Conservation (phyloP, 2,329 filamentous ascomycete genomes). For the Phaeoacremonium minimum region DNA sequence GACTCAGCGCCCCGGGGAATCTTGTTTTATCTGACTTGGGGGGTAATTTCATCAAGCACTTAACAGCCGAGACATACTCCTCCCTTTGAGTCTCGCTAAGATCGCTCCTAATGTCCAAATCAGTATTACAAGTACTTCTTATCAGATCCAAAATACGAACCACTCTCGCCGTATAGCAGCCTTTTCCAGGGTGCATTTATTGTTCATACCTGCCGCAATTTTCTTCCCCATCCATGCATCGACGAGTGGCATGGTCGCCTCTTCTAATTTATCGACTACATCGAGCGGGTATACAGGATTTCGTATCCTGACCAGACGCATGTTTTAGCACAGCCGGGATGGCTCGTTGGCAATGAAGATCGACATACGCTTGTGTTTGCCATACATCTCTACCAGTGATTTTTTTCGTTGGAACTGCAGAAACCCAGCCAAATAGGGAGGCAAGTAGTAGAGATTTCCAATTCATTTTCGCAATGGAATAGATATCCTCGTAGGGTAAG, state of each 20-base stretch:
- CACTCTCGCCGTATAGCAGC: conserved; percentile 19
- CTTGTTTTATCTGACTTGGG: conserved; percentile 12
- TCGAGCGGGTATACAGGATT: conserved; percentile 20
- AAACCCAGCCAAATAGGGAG: background rate
- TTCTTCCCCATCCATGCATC: conserved; percentile 19
- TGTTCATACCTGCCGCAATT: conserved; percentile 16
- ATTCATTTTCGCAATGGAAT: background rate
- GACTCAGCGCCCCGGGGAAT: conserved; percentile 18
- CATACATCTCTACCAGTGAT: background rate
- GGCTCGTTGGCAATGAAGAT: background rate
- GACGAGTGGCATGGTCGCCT: conserved; percentile 19
- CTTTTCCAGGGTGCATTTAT: conserved; percentile 21
- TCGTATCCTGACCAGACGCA: conserved; percentile 6
- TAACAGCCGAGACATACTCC: conserved; percentile 18
- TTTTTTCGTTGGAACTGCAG: background rate
- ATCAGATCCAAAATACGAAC: conserved; percentile 13
- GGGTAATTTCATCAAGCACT: conserved; percentile 20
- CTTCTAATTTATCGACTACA: conserved; percentile 19
- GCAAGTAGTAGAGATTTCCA: conserved; percentile 1
- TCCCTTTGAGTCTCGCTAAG: conserved; percentile 14
- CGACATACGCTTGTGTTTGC: background rate
- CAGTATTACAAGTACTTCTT: conserved; percentile 15
- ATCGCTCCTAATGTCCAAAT: conserved; percentile 13
- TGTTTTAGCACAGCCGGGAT: background rate
- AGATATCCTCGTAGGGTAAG: background rate